Evolutionary conservation across 208 protist genomes (phyloP).

Genomic region (Angomonas deanei): DNA sequence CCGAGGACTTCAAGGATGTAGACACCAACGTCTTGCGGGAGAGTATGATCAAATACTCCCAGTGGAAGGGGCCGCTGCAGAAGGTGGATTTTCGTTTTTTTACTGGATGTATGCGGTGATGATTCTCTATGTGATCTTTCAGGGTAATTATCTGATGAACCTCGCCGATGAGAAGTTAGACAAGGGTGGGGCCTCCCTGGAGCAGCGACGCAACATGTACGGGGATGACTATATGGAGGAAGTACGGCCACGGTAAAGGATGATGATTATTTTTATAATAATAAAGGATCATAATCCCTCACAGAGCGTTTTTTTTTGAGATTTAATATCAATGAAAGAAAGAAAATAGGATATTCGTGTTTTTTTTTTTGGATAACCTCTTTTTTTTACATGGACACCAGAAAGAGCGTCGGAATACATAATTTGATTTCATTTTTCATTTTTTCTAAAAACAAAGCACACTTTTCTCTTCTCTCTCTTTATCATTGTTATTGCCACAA

Average conservation of each 20-base stretch:
- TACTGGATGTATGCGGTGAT: conserved; percentile 85
- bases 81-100: conserved; percentile 80
- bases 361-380: neutral
- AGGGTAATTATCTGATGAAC: conserved; percentile 44
- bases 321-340: conserved; percentile 5
- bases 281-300: neutral
- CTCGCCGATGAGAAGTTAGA: conserved; percentile 61
- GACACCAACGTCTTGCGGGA: conserved; percentile 79
- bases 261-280: neutral
- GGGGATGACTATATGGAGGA: conserved; percentile 82
- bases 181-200: conserved; percentile 43
- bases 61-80: conserved; percentile 72
- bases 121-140: conserved; percentile 72
- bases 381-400: neutral
- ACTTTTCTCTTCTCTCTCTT: conserved; percentile 5
- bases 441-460: neutral
- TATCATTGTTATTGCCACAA: neutral
- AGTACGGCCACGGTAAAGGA: conserved; percentile 46
- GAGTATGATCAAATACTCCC: conserved; percentile 56
- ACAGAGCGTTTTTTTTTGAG: neutral
- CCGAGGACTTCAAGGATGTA: conserved; percentile 74
- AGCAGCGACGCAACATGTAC: conserved; percentile 66
- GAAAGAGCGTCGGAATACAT: too few relatives aligned
- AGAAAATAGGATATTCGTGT: neutral
- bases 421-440: neutral